phyloP scores from a whole-genome alignment of 306 rosid genomes.

The Lathyrus aphaca region DNA sequence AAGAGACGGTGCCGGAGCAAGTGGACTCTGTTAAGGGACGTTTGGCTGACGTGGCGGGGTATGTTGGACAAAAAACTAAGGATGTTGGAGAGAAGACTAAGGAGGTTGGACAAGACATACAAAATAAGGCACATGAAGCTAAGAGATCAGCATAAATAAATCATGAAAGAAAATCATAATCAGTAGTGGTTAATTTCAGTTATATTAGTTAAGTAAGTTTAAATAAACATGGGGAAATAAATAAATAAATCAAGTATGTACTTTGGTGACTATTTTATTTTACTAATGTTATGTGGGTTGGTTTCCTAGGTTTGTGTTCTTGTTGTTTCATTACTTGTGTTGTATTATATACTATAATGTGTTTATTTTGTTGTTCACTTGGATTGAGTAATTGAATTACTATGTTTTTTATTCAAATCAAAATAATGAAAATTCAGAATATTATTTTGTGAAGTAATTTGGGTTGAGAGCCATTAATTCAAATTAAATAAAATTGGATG shows the following conservation, averaged over 20 bases:
- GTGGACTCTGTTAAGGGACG: constrained; percentile 57
- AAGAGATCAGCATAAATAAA: constrained; percentile 51
- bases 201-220: neutral
- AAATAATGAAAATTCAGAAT: too few relatives aligned
- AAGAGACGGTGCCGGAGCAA: constrained; percentile 49
- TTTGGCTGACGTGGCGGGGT: constrained; percentile 55
- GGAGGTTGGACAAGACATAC: constrained; percentile 67
- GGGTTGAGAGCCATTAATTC: too few relatives aligned
- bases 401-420: too few relatives aligned
- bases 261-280: constrained; percentile 4
- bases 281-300: neutral
- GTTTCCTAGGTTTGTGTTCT: constrained; percentile 3
- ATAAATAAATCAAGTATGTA: constrained; percentile 14
- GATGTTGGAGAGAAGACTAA: constrained; percentile 44
- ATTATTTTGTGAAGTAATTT: too few relatives aligned
- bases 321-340: constrained; percentile 1
- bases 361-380: constrained; percentile 10
- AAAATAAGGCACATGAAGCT: constrained; percentile 63
- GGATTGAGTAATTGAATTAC: constrained; percentile 11
- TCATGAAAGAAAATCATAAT: neutral
- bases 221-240: neutral
- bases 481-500: too few relatives aligned
- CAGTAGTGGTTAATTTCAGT: neutral
- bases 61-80: constrained; percentile 76
- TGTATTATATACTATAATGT: neutral